These are phyloP conservation scores for Astrocystis sublimbata DNA, from an alignment of 495 filamentous ascomycete genomes.

Conservation along the genomic window DNA sequence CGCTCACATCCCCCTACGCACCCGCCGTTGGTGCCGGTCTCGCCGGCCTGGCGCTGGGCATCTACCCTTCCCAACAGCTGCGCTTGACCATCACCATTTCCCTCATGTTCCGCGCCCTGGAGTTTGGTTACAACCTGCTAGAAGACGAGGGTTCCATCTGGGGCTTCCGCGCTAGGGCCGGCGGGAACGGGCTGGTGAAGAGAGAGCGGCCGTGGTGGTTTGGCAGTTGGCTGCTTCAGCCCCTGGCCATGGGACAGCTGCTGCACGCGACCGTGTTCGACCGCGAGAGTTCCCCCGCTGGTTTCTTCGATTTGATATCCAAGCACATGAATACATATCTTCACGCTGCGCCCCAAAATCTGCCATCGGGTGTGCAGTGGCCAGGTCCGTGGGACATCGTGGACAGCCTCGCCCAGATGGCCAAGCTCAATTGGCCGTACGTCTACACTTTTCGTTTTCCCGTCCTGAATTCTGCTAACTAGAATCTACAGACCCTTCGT, in stretches of 20 bases:
- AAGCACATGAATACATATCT: constrained; percentile 76
- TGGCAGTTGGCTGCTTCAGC: constrained; percentile 95
- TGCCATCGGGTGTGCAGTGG: constrained; percentile 69
- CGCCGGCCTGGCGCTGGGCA: constrained; percentile 76
- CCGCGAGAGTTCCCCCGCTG: constrained; percentile 76
- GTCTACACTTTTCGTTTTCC: constrained; percentile 29
- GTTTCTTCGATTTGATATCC: constrained; percentile 73
- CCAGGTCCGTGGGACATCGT: constrained; percentile 74
- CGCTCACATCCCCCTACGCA: constrained; percentile 78
- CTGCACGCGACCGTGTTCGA: constrained; percentile 93
- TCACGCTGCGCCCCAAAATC: constrained; percentile 66
- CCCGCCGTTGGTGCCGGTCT: constrained; percentile 86
- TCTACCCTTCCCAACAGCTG: constrained; percentile 75
- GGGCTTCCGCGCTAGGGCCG: constrained; percentile 47
- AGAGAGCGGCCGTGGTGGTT: constrained; percentile 76
- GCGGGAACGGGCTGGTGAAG: constrained; percentile 39
- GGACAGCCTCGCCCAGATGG: constrained; percentile 78
- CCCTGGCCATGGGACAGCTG: constrained; percentile 85
- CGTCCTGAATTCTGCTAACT: neutral
- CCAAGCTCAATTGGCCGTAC: constrained; percentile 81
- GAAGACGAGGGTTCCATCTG: constrained; percentile 80
- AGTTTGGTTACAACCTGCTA: constrained; percentile 81
- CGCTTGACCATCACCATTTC: constrained; percentile 81
- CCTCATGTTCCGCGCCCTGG: constrained; percentile 71
- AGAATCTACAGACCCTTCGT: constrained; percentile 60